phyloP scores from a whole-genome alignment of 2,329 filamentous ascomycete genomes.

The Helotiales sp. region DNA sequence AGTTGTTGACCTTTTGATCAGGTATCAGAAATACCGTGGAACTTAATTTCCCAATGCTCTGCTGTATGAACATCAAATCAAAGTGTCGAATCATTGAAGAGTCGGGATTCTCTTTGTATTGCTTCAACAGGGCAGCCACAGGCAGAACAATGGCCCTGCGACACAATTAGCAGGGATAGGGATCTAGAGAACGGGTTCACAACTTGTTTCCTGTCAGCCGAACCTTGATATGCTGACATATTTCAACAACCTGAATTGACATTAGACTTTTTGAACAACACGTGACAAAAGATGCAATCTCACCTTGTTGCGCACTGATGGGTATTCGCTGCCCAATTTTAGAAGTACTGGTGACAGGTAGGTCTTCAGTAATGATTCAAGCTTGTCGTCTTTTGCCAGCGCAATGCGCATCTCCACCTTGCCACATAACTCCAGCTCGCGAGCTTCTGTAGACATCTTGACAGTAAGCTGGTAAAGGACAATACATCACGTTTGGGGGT shows the following conservation, averaged over 20 bases:
- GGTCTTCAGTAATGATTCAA: conserved; percentile 73
- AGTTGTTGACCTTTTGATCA: background rate
- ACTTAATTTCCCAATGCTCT: conserved; percentile 67
- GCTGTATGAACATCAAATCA: conserved; percentile 85
- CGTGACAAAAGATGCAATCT: conserved; percentile 16
- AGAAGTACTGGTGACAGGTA: conserved; percentile 82
- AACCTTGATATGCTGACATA: conserved; percentile 72
- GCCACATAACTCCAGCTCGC: conserved; percentile 77
- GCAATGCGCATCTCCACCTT: conserved; percentile 75
- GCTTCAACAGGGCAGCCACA: conserved; percentile 78
- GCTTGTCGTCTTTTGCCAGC: conserved; percentile 79
- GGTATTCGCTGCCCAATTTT: conserved; percentile 81
- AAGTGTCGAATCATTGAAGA: conserved; percentile 81
- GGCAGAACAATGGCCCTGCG: conserved; percentile 67
- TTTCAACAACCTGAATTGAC: conserved; percentile 55
- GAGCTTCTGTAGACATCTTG: conserved; percentile 28
- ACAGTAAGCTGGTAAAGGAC: background rate
- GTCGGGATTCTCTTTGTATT: conserved; percentile 75
- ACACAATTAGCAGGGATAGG: conserved; percentile 9
- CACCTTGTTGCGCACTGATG: conserved; percentile 77
- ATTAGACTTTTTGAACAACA: background rate
- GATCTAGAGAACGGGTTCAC: background rate
- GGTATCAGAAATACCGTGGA: conserved; percentile 42
- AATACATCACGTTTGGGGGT: background rate
- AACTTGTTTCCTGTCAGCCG: conserved; percentile 38